These are phyloP conservation scores for Coniosporium uncinatum DNA, from an alignment of 2,329 filamentous ascomycete genomes.

Conservation along the genomic window DNA sequence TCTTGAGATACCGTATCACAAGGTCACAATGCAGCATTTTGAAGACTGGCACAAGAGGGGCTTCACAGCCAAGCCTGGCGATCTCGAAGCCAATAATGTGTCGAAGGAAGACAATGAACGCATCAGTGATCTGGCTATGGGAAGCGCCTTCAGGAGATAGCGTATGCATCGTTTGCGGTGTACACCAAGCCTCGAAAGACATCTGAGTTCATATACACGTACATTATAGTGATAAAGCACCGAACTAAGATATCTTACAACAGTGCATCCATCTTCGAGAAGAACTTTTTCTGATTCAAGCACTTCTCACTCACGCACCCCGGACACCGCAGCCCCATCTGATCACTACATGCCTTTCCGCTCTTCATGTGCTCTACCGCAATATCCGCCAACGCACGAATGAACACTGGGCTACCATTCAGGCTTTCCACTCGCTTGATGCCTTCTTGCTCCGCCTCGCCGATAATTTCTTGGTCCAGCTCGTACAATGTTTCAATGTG, in stretches of 20 bases:
- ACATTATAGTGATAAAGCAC: too few relatives aligned
- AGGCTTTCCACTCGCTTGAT: constrained; percentile 88
- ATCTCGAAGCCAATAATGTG: neutral
- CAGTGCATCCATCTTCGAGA: constrained; percentile 31
- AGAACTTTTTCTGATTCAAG: constrained; percentile 68
- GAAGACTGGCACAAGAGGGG: neutral
- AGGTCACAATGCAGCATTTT: neutral
- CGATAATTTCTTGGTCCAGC: constrained; percentile 91
- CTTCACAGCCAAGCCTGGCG: neutral
- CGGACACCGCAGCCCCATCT: constrained; percentile 90
- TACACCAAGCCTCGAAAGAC: too few relatives aligned
- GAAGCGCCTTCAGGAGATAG: neutral
- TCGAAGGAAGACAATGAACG: neutral
- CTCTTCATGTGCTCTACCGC: constrained; percentile 74
- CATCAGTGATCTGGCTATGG: neutral
- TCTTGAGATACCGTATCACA: neutral
- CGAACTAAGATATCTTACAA: neutral
- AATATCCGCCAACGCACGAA: constrained; percentile 82
- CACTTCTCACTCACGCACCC: constrained; percentile 90
- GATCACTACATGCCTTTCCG: constrained; percentile 66
- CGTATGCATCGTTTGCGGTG: too few relatives aligned
- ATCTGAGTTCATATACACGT: too few relatives aligned
- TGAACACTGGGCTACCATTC: constrained; percentile 89
- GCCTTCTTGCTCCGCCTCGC: constrained; percentile 57
- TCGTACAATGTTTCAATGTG: constrained; percentile 98